These are phyloP conservation scores for Vigna unguiculata DNA, from an alignment of 306 rosid species.

Conservation along the genomic window DNA sequence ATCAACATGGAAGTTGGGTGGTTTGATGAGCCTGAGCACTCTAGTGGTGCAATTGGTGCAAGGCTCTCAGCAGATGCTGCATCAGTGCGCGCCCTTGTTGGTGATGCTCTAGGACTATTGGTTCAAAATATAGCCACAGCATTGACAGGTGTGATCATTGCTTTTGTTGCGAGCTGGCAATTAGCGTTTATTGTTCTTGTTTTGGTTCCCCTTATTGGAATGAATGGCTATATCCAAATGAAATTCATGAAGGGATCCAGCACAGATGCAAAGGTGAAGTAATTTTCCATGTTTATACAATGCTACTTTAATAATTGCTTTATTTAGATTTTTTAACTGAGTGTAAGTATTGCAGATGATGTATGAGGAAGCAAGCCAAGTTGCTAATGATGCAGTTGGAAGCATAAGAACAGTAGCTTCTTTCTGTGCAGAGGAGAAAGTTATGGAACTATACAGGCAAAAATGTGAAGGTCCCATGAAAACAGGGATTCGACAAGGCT, in stretches of 20 bases:
- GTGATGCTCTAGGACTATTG: slow-evolving; percentile 64
- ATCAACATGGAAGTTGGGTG: slow-evolving; percentile 79
- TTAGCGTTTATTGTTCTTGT: slow-evolving; percentile 62
- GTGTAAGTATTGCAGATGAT: slow-evolving; percentile 50
- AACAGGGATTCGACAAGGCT: slow-evolving; percentile 64
- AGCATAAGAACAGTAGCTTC: slow-evolving; percentile 84
- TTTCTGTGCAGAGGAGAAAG: slow-evolving; percentile 84
- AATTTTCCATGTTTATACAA: not conserved
- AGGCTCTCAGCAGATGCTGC: slow-evolving; percentile 86
- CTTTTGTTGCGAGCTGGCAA: slow-evolving; percentile 74
- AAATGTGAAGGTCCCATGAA: slow-evolving; percentile 78
- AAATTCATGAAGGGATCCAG: slow-evolving; percentile 75
- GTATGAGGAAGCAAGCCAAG: slow-evolving; percentile 89
- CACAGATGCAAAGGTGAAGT: slow-evolving; percentile 68
- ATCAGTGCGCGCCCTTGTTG: slow-evolving; percentile 69
- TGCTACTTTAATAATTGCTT: not conserved
- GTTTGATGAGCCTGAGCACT: slow-evolving; percentile 78
- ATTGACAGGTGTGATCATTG: slow-evolving; percentile 66
- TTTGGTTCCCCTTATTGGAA: slow-evolving; percentile 64
- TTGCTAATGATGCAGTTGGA: slow-evolving; percentile 84
- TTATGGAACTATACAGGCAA: slow-evolving; percentile 69
- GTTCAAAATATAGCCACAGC: slow-evolving; percentile 61
- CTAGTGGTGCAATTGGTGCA: slow-evolving; percentile 76
- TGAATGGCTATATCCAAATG: slow-evolving; percentile 62
- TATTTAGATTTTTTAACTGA: slow-evolving; percentile 11